These are phyloP conservation scores for Waltiozyma sp. DNA, from an alignment of 1,139 yeast species.

Conservation along the genomic window DNA sequence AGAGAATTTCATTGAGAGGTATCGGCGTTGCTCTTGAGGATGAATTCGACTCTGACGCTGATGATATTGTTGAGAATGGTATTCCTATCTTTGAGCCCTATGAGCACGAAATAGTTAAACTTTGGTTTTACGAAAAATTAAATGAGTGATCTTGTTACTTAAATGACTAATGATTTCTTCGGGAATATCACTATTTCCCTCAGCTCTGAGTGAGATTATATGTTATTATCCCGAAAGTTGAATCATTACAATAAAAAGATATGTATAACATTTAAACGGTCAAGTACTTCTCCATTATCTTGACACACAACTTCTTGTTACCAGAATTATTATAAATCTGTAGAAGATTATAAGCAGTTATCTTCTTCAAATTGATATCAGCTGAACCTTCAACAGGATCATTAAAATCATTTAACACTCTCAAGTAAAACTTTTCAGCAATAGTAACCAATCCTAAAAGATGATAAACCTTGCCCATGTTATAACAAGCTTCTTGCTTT, in stretches of 20 bases:
- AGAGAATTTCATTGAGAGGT: background rate
- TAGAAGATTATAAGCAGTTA: slow-evolving; percentile 79
- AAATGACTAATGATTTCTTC: too few relatives aligned
- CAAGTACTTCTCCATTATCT: slow-evolving; percentile 53
- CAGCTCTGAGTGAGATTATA: too few relatives aligned
- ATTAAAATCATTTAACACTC: slow-evolving; percentile 34
- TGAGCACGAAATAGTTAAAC: too few relatives aligned
- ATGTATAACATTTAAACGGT: slow-evolving; percentile 7
- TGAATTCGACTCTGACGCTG: background rate
- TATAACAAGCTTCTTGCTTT: slow-evolving; percentile 70
- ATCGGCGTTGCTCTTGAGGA: background rate
- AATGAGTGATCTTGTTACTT: too few relatives aligned
- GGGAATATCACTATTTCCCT: too few relatives aligned
- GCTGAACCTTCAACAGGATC: slow-evolving; percentile 16
- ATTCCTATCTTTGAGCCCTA: background rate
- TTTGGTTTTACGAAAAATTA: too few relatives aligned
- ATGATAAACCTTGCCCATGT: slow-evolving; percentile 79
- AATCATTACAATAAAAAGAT: too few relatives aligned
- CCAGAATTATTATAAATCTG: slow-evolving; percentile 70
- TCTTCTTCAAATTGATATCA: slow-evolving; percentile 44
- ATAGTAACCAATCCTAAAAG: slow-evolving; percentile 62
- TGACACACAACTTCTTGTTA: slow-evolving; percentile 51
- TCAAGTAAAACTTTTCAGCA: slow-evolving; percentile 64
- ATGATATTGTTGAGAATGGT: background rate
- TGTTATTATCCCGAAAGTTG: too few relatives aligned